Evolutionary conservation across 805 yeast species (phyloP), one percentile per base, ranked within the genome.

Genomic region (Metschnikowia reukaufii): DNA sequence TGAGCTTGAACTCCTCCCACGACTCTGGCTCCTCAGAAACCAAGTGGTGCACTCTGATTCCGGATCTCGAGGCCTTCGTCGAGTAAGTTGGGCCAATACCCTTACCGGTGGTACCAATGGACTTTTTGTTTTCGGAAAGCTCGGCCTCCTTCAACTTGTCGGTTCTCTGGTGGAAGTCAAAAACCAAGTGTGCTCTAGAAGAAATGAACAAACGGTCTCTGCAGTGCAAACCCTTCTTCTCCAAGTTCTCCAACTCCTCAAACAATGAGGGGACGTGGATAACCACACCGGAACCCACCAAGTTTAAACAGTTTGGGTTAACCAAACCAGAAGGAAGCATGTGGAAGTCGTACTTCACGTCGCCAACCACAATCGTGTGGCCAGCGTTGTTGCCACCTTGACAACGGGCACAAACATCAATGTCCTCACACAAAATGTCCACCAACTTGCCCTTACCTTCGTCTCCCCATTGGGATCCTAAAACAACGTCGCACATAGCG

Each of bases 361-460:
- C 85, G 50, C 83, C 83, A 42, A 90, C 99, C 40, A 94, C 97
- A 62, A 94, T 94, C 36, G 99, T 94, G 68, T 94, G 99, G 30
- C 99, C 99, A 23, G 99, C 99, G 66, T 94, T 94, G 77, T 94
- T 94, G 64, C 99, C 99, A 70, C 99, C 99, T 66, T 86, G 91
- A 72, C 98, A 92, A 67, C 99, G 82, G 23, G 98, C 97, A 67
- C 97, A 95, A 35, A 94, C 92, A 58, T 94, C 98, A 60, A 94
- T 86, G 57, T 88, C 83, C 62, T 92, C 98, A 71, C 98, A 95
- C 43, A 94, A 78, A 47, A 94, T 76, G 67, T 94, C 99, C 41
- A 94, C 99, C 49, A 94, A 79, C 71, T 94, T 94, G 49, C 99
- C 99, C 67, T 94, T 94, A 66, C 99, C 99, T 81, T 94, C 99